Evolutionary conservation across 345 rosid genomes (phyloP), one percentile per base, ranked within the genome.

Genomic region (Passiflora organensis): DNA sequence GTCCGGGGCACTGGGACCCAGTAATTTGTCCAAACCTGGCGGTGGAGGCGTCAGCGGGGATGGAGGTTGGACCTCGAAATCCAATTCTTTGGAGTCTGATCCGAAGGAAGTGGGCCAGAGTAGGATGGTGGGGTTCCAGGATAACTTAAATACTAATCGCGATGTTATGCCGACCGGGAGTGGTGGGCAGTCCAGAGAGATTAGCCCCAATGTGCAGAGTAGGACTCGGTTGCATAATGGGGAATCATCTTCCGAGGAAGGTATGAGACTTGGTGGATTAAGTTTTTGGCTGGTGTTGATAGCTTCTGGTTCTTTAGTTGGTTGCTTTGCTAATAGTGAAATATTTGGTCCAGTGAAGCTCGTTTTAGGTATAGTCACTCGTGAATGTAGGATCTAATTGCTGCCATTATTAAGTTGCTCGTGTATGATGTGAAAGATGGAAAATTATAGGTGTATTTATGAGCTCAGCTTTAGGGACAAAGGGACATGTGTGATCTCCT

Each of bases 11-110:
- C 41, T 79, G 32, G 85, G 91, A 13, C 74, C 89, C 6, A 94
- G 99, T 66, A 87, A 85, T 56, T 70, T 94, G 53, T 94, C 99
- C 1, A 83, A 80, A 83, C 66, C 75, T 19, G 55, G 48, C 6
- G 69, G 68, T 52, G 71, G 53, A n/a, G 56, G 48, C 32, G n/a
- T n/a, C n/a, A n/a, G n/a, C n/a, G 74, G 65, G 6, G 84, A 67
- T 67, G 70, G 65, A 23, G 61, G 71, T 41, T 80, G 60, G 1
- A 60, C 80, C 52, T 67, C 70, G 38, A 55, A 43, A 55, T 41
- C 72, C 9, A 51, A 38, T 45, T 63, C 72, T 53, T 76, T 77
- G 15, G 78, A 56, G 38, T 58, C 71, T 34, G 78, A 51, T 56
- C 76, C 70, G 76, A 87, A 81, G 19, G 58, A 25, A 44, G 69